Evolutionary conservation across 257 asterid genomes (phyloP), one percentile per base, ranked within the genome.

Genomic region (Solanum sejunctum): DNA sequence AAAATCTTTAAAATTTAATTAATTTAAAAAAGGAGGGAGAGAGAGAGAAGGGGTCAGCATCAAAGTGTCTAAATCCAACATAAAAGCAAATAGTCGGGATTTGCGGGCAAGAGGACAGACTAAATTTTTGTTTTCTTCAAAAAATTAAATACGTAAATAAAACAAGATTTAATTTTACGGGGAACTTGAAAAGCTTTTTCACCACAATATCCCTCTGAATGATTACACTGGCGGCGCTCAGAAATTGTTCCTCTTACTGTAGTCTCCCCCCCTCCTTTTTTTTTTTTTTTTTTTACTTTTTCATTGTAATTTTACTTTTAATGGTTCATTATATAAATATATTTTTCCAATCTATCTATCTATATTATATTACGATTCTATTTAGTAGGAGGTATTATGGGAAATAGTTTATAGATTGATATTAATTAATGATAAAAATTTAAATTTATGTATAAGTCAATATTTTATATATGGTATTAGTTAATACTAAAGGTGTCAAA

Each of bases 191-290:
- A 78, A 78, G 83, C 64, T 18, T 16, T 78, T 78, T 78, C 66
- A 78, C 51, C 36, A 49, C 45, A 77, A 77, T 77, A 51, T 49
- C 45, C 61, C 66, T 87, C 58, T 84, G 91, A 86, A 90, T 89
- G 90, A 89, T 90, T 85, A 90, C 88, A 87, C 89, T 80, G 91
- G 89, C 90, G 92, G 90, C 90, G 92, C 88, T 84, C 92, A 90
- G 91, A 87, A 87, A 77, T 90, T 90, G 92, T 88, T 90, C 85
- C 88, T 88, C 90, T 81, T 45, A 73, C 85, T 84, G 85, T 85
- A 87, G 90, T 60, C 58, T 66, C 47, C 56, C 56, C 75, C 67
- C 12, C 32, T 36, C 64, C 16, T 75, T 64, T 4, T 1, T 51
- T 32, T 32, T n/a, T 75, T 64, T 4, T 1, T 51, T 32, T 32